Base-by-base conservation (phyloP, 192 early-diverging fungal species). In the Haplosporangium gracile region DNA sequence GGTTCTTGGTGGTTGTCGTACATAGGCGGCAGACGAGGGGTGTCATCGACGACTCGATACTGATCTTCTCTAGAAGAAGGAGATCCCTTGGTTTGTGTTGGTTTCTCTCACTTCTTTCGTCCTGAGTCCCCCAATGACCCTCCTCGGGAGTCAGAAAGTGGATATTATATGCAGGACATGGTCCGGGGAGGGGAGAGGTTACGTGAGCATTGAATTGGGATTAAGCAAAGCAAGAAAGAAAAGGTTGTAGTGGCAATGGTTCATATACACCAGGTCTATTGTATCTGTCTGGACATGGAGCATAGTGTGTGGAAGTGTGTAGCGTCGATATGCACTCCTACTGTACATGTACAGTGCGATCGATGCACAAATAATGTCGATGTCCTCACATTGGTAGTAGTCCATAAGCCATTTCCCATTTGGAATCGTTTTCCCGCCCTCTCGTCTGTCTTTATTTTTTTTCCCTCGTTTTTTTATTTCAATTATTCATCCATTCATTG, bases 361-460 rank as follows among this genome's bases (percentile, higher is more conserved):
- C 49, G 49, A 51, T 51, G 55, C 9, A 26, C 55, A 26, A 5
- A 36, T 36, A 60, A 24, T 60, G 43, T 45, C 13, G 9, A 45
- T 45, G 9, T 45, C 26, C 18, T n/a, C 29, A 32, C 57, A 10
- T 63, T 63, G 0, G n/a, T 57, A 29, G 57, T 22, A 8, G 22
- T 45, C 38, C 39, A 6, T 65, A 15, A 2, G 26, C 38, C 60
- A 45, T 32, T 29, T 74, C 72, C 29, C 40, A 63, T 24, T 76
- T 76, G 11, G 29, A 24, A 34, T 76, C 60, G 32, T 57, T 42
- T 68, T 76, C 75, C 40, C 69, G 39, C 40, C 40, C 75, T 68
- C 38, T 34, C 60, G 36, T 36, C 36, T 36, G 36, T 36, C 36
- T 36, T 36, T 36, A 36, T 36, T 45, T 5, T 42, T 22, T 68